phyloP scores from a whole-genome alignment of 192 early-diverging fungal species.

The Powellomyces hirtus region DNA sequence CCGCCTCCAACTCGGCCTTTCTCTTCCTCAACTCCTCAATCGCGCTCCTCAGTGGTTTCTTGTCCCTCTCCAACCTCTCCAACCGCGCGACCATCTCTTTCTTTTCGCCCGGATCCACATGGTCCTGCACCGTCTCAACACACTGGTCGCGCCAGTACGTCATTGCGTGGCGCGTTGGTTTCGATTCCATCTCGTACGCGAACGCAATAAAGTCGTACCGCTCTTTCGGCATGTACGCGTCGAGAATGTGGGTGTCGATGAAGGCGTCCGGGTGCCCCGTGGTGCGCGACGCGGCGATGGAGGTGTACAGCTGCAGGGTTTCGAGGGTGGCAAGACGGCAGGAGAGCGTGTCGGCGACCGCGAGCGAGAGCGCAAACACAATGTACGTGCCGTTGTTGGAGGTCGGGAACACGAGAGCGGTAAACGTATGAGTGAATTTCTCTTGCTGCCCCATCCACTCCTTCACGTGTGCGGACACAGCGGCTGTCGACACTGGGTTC shows the following conservation, averaged over 20 bases:
- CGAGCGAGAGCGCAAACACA: constrained; percentile 28
- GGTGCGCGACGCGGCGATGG: constrained; percentile 6
- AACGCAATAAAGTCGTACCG: constrained; percentile 41
- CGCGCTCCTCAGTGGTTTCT: constrained; percentile 17
- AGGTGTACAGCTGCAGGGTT: constrained; percentile 37
- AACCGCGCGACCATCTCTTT: constrained; percentile 37
- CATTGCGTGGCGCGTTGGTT: constrained; percentile 23
- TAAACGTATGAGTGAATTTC: constrained; percentile 17
- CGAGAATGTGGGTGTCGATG: constrained; percentile 12
- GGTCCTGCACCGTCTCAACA: constrained; percentile 48
- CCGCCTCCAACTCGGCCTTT: constrained; percentile 38
- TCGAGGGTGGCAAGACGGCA: constrained; percentile 28
- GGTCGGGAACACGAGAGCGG: constrained; percentile 13
- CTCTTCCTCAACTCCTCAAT: constrained; percentile 32
- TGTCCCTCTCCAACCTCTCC: constrained; percentile 29
- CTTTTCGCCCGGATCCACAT: constrained; percentile 32
- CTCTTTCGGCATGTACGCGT: constrained; percentile 24
- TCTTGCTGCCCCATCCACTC: constrained; percentile 7
- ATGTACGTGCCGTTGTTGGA: background rate
- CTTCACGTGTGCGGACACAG: background rate
- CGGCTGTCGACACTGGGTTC: background rate
- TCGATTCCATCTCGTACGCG: constrained; percentile 31
- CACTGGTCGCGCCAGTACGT: constrained; percentile 41
- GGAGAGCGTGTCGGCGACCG: constrained; percentile 39
- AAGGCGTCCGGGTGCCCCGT: background rate